phyloP scores from a whole-genome alignment of 1,284 basidiomycete species.

The Ustilago nuda region DNA sequence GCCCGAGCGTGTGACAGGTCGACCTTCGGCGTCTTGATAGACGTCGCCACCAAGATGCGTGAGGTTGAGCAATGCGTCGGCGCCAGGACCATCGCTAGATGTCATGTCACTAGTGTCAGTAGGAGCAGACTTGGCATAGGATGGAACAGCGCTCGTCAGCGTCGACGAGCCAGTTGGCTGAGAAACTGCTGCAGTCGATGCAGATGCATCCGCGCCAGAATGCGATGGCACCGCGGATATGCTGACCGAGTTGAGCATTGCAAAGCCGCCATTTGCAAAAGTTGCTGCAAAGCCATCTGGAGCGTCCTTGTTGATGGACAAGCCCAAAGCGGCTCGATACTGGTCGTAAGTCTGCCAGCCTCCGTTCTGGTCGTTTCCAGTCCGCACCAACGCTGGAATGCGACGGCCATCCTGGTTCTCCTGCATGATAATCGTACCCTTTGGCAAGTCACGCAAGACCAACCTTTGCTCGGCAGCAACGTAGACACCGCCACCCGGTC shows the following conservation, averaged over 20 bases:
- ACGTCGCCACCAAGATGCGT: conserved; percentile 57
- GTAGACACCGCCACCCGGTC: conserved; percentile 86
- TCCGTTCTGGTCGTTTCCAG: conserved; percentile 52
- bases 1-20: conserved; percentile 51
- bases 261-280: conserved; percentile 37
- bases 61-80: conserved; percentile 26
- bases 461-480: conserved; percentile 73
- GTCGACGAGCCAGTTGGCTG: conserved; percentile 8
- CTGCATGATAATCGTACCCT: conserved; percentile 76
- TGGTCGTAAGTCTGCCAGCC: conserved; percentile 66
- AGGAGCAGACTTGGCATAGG: conserved; percentile 11
- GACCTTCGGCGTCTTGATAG: conserved; percentile 51
- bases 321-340: conserved; percentile 40
- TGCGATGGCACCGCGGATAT: conserved; percentile 3
- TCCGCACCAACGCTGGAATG: conserved; percentile 51
- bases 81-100: not conserved
- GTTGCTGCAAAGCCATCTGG: conserved; percentile 32
- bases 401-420: conserved; percentile 66
- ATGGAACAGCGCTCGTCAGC: conserved; percentile 10
- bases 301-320: conserved; percentile 29
- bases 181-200: not conserved
- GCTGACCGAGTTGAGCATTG: conserved; percentile 38
- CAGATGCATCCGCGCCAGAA: not conserved
- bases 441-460: conserved; percentile 75
- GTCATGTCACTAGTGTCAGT: conserved; percentile 2